A percentile compares a stretch with the other conserved stretches of the same genome.
Evolutionary conservation across 2,329 filamentous ascomycete genomes (phyloP).

Genomic region (Pseudogymnoascus verrucosus): DNA sequence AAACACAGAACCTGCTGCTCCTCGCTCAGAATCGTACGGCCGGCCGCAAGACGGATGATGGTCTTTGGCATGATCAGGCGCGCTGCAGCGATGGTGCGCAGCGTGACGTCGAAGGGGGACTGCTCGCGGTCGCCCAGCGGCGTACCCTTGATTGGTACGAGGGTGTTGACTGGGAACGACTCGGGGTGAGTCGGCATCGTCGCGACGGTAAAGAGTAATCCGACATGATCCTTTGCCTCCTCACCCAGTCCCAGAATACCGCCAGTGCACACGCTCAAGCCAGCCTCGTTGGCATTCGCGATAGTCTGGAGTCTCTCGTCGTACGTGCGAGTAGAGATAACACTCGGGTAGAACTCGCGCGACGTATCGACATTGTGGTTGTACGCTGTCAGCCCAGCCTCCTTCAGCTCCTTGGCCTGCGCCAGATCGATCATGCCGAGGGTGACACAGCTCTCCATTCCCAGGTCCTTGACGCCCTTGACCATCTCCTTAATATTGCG

Average conservation of each 20-base stretch:
- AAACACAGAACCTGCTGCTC: conserved; percentile 87
- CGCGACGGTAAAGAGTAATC: conserved; percentile 73
- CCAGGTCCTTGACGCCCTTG: conserved; percentile 67
- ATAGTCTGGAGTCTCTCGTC: conserved; percentile 80
- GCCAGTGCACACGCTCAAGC: conserved; percentile 83
- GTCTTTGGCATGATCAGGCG: conserved; percentile 75
- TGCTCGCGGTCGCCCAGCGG: conserved; percentile 68
- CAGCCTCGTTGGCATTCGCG: conserved; percentile 71
- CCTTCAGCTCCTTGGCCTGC: conserved; percentile 75
- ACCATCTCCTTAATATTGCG: conserved; percentile 85
- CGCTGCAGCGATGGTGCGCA: conserved; percentile 78
- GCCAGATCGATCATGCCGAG: conserved; percentile 81
- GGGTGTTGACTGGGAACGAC: conserved; percentile 83
- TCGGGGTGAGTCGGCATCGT: conserved; percentile 78
- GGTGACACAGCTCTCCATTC: conserved; percentile 90
- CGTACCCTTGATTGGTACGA: conserved; percentile 86
- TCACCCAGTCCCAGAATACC: conserved; percentile 84
- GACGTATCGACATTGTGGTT: conserved; percentile 93
- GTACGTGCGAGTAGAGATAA: conserved; percentile 81
- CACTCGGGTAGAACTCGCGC: conserved; percentile 76
- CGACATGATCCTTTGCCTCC: conserved; percentile 68
- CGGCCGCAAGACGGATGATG: conserved; percentile 80
- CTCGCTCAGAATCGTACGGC: conserved; percentile 74
- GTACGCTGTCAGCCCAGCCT: conserved; percentile 80
- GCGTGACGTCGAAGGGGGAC: conserved; percentile 67